Base-by-base conservation (phyloP, 164 flowering plant genomes). In the Houttuynia cordata region DNA sequence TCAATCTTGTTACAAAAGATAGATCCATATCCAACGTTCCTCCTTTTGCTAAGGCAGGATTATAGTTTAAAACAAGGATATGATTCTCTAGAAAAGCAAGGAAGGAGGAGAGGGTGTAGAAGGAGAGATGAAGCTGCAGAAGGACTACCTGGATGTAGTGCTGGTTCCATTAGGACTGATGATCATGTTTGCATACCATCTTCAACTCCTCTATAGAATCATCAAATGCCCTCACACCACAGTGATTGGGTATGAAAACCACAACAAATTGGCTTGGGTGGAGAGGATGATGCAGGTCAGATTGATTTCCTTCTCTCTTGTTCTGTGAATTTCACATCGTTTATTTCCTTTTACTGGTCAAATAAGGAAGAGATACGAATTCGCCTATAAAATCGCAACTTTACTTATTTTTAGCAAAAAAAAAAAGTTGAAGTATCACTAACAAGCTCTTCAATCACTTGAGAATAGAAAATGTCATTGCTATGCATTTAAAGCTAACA, bases 191-290 rank as follows among this genome's bases (percentile, higher is more conserved):
- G 71, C 64, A 6, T 85, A 85, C 67, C 83, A 88, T 73, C 73
- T 85, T 50, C 66, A 62, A 68, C 84, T 85, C 10, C 75, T 85
- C 30, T 74, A 81, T 64, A 79, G 79, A 73, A 76, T 70, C 74
- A 69, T 75, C 14, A 73, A 59, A 59, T 37, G 8, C 53, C 78
- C 83, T 1, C 57, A 79, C 1, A 78, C 79, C 30, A 86, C 92
- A 0, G 75, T 74, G 19, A 75, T 86, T 41, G 96, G 96, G 50
- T 81, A 69, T 62, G 88, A 88, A 70, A 84, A 88, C 53, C 82
- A 88, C 65, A 63, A 68, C 82, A 82, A 67, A 69, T 78, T 51
- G 65, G 81, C 76, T 51, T 86, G 96, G 96, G 86, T 84, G 49
- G 78, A 72, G 66, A 80, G 77, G 30, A 75, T 80, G 73, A 63